These are phyloP conservation scores for Boletus pseudopeckii DNA, from an alignment of 768 basidiomycete genomes.

Conservation along the genomic window DNA sequence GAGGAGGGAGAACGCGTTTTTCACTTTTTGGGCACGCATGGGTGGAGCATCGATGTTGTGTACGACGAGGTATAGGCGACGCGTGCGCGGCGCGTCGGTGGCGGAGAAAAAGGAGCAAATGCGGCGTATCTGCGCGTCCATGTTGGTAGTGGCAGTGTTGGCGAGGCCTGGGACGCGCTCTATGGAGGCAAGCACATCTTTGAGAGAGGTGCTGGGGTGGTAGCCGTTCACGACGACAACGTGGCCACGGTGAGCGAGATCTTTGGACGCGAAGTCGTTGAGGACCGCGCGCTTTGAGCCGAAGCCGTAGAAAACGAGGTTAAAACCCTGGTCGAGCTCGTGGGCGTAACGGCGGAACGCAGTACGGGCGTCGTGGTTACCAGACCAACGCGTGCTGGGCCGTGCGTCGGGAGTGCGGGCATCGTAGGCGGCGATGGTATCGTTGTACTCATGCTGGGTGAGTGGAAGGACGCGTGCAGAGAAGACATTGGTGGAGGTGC, in stretches of 20 bases:
- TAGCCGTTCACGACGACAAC: slow-evolving; percentile 79
- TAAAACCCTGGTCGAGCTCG: slow-evolving; percentile 83
- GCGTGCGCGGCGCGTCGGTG: slow-evolving; percentile 22
- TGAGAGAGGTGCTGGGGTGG: slow-evolving; percentile 62
- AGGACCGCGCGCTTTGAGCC: slow-evolving; percentile 82
- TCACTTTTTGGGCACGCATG: slow-evolving; percentile 61
- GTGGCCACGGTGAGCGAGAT: slow-evolving; percentile 58
- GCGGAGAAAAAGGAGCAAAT: slow-evolving; percentile 65
- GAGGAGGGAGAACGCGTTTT: slow-evolving; percentile 66
- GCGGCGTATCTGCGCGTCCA: slow-evolving; percentile 62
- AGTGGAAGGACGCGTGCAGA: slow-evolving; percentile 71
- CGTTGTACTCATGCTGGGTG: slow-evolving; percentile 56
- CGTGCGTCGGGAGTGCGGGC: slow-evolving; percentile 8
- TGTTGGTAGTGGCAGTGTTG: slow-evolving; percentile 18
- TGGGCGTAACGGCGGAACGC: slow-evolving; percentile 59
- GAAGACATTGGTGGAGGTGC: slow-evolving; percentile 79
- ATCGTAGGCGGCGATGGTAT: slow-evolving; percentile 29
- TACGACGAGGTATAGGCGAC: slow-evolving; percentile 70
- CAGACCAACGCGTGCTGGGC: slow-evolving; percentile 20
- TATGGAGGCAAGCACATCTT: slow-evolving; percentile 64
- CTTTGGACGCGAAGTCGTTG: slow-evolving; percentile 65
- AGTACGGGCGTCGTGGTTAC: slow-evolving; percentile 11
- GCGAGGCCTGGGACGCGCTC: slow-evolving; percentile 36
- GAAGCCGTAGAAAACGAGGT: slow-evolving; percentile 82
- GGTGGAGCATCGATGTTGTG: slow-evolving; percentile 85